Percentiles rank a stretch among this genome's conserved stretches.
Conservation (phyloP, 202 grass and related monocot species). For the Setaria viridis region DNA sequence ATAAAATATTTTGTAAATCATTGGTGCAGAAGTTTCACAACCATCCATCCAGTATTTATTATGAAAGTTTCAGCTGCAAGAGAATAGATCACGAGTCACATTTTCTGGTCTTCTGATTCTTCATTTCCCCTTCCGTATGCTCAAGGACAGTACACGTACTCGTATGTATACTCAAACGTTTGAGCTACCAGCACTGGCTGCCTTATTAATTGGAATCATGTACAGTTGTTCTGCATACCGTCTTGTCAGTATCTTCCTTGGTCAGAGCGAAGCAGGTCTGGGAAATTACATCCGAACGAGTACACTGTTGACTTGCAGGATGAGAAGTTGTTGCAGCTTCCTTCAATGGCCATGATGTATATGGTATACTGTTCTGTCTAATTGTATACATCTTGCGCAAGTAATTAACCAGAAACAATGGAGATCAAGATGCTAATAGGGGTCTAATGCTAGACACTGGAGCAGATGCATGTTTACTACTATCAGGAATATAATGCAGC, state of each 20-base stretch:
- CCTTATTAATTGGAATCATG: slow-evolving; percentile 40
- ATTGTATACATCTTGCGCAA: slow-evolving; percentile 35
- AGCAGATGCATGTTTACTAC: slow-evolving; percentile 10
- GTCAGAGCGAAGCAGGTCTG: slow-evolving; percentile 61
- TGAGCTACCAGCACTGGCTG: slow-evolving; percentile 42
- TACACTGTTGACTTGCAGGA: slow-evolving; percentile 62
- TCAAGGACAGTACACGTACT: slow-evolving; percentile 37
- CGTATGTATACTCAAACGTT: slow-evolving; percentile 32
- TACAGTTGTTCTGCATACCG: slow-evolving; percentile 45
- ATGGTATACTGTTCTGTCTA: background rate
- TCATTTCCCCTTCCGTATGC: slow-evolving; percentile 34
- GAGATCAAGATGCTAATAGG: slow-evolving; percentile 31
- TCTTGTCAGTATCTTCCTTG: slow-evolving; percentile 45
- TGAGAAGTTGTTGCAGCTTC: slow-evolving; percentile 61
- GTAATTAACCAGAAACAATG: background rate
- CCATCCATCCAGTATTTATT: background rate
- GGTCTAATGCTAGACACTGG: background rate
- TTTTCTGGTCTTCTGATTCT: slow-evolving; percentile 40
- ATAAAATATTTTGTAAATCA: background rate
- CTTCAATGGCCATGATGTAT: slow-evolving; percentile 34
- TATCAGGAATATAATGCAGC: slow-evolving; percentile 4
- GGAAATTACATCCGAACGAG: slow-evolving; percentile 42
- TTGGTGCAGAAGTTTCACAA: slow-evolving; percentile 8
- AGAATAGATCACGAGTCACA: slow-evolving; percentile 26
- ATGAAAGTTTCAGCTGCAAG: slow-evolving; percentile 24